Evolutionary conservation across 768 basidiomycete genomes (phyloP).

Genomic region (Sarcodon aspratus): DNA sequence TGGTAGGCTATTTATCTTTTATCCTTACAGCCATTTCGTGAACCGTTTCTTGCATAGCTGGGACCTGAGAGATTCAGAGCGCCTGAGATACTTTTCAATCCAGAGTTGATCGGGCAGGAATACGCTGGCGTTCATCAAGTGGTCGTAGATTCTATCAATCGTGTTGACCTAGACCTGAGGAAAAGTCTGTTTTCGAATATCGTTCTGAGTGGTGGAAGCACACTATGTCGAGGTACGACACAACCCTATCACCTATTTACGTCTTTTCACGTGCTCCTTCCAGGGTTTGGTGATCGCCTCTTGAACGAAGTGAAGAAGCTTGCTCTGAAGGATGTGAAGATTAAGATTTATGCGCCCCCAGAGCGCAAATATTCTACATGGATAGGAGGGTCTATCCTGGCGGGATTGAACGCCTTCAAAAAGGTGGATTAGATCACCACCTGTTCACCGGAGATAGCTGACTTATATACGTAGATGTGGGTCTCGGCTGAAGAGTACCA

Average conservation of each 20-base stretch:
- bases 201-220: conserved; percentile 93
- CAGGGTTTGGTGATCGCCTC: conserved; percentile 92
- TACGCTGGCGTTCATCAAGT: conserved; percentile 97
- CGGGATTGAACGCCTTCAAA: conserved; percentile 94
- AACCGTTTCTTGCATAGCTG: conserved; percentile 39
- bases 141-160: conserved; percentile 94
- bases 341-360: conserved; percentile 99
- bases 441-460: not conserved
- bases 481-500: conserved; percentile 98
- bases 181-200: conserved; percentile 95
- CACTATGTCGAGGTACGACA: conserved; percentile 75
- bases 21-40: conserved; percentile 1
- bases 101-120: conserved; percentile 92
- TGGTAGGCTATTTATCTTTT: conserved; percentile 35
- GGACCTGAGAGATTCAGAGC: conserved; percentile 93
- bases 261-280: not conserved
- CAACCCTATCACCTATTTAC: conserved; percentile 10
- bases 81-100: conserved; percentile 96
- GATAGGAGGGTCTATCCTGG: conserved; percentile 96
- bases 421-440: conserved; percentile 42
- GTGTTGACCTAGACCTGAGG: conserved; percentile 91
- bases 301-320: conserved; percentile 95
- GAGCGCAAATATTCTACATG: conserved; percentile 97
- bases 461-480: conserved; percentile 71
- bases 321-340: conserved; percentile 91